Base-by-base conservation (phyloP, 2,329 filamentous ascomycete species). In the Nemania abortiva region DNA sequence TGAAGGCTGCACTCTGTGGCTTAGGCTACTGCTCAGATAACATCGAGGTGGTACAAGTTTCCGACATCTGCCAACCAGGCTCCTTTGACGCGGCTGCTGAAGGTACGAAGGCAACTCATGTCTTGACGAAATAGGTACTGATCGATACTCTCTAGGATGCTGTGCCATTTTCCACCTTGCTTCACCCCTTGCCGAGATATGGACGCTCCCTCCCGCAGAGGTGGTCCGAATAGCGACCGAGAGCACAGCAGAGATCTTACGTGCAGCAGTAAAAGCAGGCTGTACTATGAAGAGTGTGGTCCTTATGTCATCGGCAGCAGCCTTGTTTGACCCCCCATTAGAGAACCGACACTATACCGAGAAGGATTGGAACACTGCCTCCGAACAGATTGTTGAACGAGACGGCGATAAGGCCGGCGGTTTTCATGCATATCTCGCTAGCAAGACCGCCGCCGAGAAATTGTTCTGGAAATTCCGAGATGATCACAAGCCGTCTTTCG, bases 81-180 rank as follows among this genome's bases (percentile, higher is more conserved):
- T 68, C 73, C 6, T 72, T 76, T 34, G 75, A 77, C 24, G 29
- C 64, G 34, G 76, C 74, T 49, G 75, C 70, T 24, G 31, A 63
- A 52, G 75, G 76, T 77, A 76, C 24, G 59, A 53, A 24, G 13
- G 6, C 20, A 42, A 24, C 31, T 11, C 39, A n/a, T 31, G 9
- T 22, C 37, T 1, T 15, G n/a, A 10, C 13, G 42, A 22, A 29
- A 39, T 31, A 64, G 15, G 6, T 50, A n/a, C 52, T 65, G 54
- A 56, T 29, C 18, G 24, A 59, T 37, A 5, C 22, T 24, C 34
- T 65, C 24, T 62, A 77, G 77, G 77, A 29, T 78, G 77, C 57
- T 66, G 64, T 50, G 72, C 75, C 9, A 74, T 77, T 52, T 56
- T 77, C 20, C 77, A 78, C 37, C 70, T 77, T 24, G 76, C 77